These are phyloP conservation scores for Rosa hybrid DNA, from an alignment of 331 rosid genomes.

Conservation along the genomic window DNA sequence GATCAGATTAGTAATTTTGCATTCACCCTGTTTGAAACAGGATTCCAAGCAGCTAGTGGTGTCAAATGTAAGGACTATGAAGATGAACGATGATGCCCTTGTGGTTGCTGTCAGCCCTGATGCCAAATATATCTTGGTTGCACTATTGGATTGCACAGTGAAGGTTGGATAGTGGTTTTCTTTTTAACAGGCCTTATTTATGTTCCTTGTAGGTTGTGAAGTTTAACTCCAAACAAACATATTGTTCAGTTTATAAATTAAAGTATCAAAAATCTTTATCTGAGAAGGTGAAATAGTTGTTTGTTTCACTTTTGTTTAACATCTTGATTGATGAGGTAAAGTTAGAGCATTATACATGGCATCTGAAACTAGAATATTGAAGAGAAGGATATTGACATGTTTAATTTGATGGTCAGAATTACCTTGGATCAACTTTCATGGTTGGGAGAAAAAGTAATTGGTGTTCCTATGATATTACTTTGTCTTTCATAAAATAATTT, in stretches of 20 bases:
- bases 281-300: background rate
- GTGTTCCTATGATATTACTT: background rate
- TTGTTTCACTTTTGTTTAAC: slow-evolving; percentile 3
- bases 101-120: slow-evolving; percentile 87
- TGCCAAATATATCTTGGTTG: slow-evolving; percentile 81
- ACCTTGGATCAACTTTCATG: slow-evolving; percentile 1
- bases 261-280: background rate
- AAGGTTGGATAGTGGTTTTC: slow-evolving; percentile 53
- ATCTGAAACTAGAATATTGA: slow-evolving; percentile 5
- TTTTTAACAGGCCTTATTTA: background rate
- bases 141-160: slow-evolving; percentile 85
- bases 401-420: background rate
- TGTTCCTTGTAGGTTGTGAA: slow-evolving; percentile 1
- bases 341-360: background rate
- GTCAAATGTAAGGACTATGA: slow-evolving; percentile 72
- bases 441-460: background rate
- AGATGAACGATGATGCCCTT: slow-evolving; percentile 85
- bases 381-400: background rate
- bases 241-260: background rate
- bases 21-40: slow-evolving; percentile 40
- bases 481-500: background rate
- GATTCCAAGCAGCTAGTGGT: slow-evolving; percentile 58
- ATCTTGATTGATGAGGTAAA: background rate
- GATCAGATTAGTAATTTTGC: background rate
- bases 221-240: background rate